Percentiles rank a stretch among this genome's conserved stretches.
phyloP scores from a whole-genome alignment of 2,329 filamentous ascomycete species.

The Dothideomycetidae sp. region DNA sequence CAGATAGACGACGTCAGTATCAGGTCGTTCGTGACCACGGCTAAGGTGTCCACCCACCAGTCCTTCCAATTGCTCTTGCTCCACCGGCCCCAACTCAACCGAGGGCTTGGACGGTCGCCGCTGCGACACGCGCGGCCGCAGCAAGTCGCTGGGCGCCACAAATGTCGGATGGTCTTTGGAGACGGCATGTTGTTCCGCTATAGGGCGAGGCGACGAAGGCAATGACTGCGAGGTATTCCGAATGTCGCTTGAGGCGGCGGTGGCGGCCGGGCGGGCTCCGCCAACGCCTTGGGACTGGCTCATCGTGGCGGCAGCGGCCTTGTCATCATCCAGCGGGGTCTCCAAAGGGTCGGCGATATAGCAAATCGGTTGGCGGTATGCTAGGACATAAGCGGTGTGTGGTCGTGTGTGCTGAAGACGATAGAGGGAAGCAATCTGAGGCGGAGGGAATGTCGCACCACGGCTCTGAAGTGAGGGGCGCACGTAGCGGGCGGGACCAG shows the following conservation, averaged over 20 bases:
- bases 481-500: too few relatives aligned
- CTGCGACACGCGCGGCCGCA: slow-evolving; percentile 17
- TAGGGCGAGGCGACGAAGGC: background rate
- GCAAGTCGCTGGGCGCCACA: slow-evolving; percentile 26
- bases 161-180: slow-evolving; percentile 20
- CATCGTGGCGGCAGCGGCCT: background rate
- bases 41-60: slow-evolving; percentile 49
- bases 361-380: too few relatives aligned
- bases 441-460: too few relatives aligned
- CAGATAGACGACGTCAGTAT: slow-evolving; percentile 10
- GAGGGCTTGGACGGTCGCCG: slow-evolving; percentile 13
- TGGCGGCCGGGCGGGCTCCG: background rate
- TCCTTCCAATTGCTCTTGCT: slow-evolving; percentile 65
- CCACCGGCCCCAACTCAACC: slow-evolving; percentile 43
- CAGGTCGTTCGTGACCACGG: too few relatives aligned
- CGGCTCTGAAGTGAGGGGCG: too few relatives aligned
- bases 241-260: background rate
- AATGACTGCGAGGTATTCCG: background rate
- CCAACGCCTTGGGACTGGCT: slow-evolving; percentile 2
- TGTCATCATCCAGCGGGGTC: slow-evolving; percentile 8
- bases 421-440: too few relatives aligned
- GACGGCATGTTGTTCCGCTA: background rate
- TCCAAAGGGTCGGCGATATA: too few relatives aligned
- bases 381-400: too few relatives aligned
- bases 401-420: too few relatives aligned